Conservation (phyloP, 2,329 filamentous ascomycete species). For the Fusarium stilboides region DNA sequence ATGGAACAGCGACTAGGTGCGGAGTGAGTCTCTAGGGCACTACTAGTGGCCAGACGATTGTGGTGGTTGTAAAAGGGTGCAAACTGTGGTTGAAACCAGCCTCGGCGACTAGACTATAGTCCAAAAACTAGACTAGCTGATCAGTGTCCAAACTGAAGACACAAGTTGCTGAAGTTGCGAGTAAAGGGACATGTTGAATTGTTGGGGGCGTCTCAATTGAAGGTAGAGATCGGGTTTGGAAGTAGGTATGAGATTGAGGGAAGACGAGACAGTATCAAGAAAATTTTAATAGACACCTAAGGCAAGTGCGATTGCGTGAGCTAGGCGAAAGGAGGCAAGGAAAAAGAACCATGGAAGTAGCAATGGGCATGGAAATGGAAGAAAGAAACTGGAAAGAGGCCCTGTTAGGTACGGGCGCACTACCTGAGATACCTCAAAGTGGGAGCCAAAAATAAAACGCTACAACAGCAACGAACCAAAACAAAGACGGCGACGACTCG, state of each 20-base stretch:
- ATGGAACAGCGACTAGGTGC: conserved; percentile 11
- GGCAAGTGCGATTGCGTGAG: conserved; percentile 11
- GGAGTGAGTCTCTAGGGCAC: conserved; percentile 36
- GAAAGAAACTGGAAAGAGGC: conserved; percentile 17
- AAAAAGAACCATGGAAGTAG: conserved; percentile 23
- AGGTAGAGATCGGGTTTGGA: conserved; percentile 8
- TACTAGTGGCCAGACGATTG: conserved; percentile 32
- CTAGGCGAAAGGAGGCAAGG: conserved; percentile 8
- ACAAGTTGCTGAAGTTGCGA: conserved; percentile 18
- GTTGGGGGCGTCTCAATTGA: background rate
- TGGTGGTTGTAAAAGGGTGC: conserved; percentile 17
- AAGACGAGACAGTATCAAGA: background rate
- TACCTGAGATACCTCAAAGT: conserved; percentile 9
- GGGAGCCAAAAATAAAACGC: conserved; percentile 25
- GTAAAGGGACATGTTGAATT: conserved; percentile 30
- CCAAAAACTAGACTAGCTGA: conserved; percentile 30
- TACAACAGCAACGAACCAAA: conserved; percentile 16
- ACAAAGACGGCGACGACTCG: conserved; percentile 40
- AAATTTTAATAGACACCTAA: conserved; percentile 24
- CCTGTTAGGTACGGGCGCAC: conserved; percentile 7
- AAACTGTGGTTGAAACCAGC: conserved; percentile 17
- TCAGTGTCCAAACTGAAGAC: conserved; percentile 26
- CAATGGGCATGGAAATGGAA: conserved; percentile 1
- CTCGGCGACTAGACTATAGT: conserved; percentile 23
- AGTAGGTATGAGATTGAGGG: conserved; percentile 5